Percentiles rank a stretch among this genome's conserved stretches.
Evolutionary conservation across 768 basidiomycete genomes (phyloP).

Genomic region (Scleroderma citrinum): DNA sequence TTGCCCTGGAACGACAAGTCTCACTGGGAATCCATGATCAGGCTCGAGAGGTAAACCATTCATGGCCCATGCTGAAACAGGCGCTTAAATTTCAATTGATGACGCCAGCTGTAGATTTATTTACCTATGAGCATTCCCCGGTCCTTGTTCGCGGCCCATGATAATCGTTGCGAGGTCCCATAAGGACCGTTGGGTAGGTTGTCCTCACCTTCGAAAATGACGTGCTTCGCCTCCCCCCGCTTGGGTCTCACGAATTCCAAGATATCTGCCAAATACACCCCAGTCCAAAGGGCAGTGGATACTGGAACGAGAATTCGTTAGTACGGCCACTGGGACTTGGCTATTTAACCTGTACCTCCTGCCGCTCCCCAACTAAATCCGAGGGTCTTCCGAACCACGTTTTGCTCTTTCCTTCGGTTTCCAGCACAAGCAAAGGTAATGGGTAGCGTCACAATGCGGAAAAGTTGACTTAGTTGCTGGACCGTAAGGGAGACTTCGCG

Average conservation of each 20-base stretch:
- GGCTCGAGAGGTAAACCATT: conserved; percentile 53
- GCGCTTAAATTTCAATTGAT: neutral
- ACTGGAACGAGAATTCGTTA: conserved; percentile 19
- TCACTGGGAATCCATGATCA: conserved; percentile 62
- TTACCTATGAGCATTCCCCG: conserved; percentile 46
- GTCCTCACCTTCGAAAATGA: conserved; percentile 57
- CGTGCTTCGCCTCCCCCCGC: conserved; percentile 36
- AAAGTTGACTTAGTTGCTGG: conserved; percentile 38
- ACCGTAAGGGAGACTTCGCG: conserved; percentile 36
- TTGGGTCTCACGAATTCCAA: conserved; percentile 40
- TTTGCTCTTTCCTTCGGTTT: conserved; percentile 62
- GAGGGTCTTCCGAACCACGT: conserved; percentile 48
- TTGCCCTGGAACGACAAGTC: conserved; percentile 56
- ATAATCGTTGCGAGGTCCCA: conserved; percentile 45
- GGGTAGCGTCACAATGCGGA: conserved; percentile 51
- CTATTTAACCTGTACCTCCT: conserved; percentile 23
- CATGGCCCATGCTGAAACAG: conserved; percentile 45
- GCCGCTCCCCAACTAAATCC: conserved; percentile 54
- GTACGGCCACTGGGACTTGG: neutral
- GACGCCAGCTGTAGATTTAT: neutral
- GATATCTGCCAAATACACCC: conserved; percentile 51
- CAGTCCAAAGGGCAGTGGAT: conserved; percentile 54
- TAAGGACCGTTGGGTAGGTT: conserved; percentile 54
- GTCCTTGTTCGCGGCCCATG: conserved; percentile 39
- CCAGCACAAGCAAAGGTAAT: conserved; percentile 61